Conservation (phyloP, 2,329 filamentous ascomycete genomes). For the Aspergillus fijiensis region DNA sequence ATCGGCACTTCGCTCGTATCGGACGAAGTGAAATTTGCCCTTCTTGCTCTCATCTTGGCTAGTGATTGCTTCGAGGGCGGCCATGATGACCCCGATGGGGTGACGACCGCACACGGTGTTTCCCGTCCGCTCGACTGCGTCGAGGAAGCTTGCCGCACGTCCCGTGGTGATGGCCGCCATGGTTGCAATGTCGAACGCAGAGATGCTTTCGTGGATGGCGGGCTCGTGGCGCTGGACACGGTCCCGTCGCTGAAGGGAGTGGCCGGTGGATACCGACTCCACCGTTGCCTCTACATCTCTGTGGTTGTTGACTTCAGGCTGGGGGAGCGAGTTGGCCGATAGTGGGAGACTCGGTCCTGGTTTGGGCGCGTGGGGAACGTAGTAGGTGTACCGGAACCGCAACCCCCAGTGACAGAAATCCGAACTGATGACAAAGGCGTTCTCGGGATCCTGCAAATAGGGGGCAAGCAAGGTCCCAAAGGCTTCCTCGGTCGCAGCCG, state of each 20-base stretch:
- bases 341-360: constrained; percentile 36
- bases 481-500: constrained; percentile 61
- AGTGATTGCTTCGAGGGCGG: constrained; percentile 69
- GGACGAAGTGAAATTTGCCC: constrained; percentile 71
- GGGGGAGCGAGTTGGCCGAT: constrained; percentile 45
- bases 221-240: constrained; percentile 39
- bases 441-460: constrained; percentile 70
- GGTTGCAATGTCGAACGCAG: constrained; percentile 72
- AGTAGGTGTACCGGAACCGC: constrained; percentile 80
- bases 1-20: constrained; percentile 83
- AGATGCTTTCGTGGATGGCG: constrained; percentile 81
- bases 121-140: constrained; percentile 66
- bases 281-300: constrained; percentile 30
- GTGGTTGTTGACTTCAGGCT: constrained; percentile 31
- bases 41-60: constrained; percentile 41
- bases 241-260: constrained; percentile 30
- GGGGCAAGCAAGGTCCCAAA: constrained; percentile 72
- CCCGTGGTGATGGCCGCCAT: constrained; percentile 84
- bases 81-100: constrained; percentile 91
- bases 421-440: constrained; percentile 84
- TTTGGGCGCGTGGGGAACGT: constrained; percentile 55
- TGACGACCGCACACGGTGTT: constrained; percentile 96
- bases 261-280: constrained; percentile 30
- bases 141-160: constrained; percentile 66
- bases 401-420: constrained; percentile 97